A percentile compares a stretch with the other conserved stretches of the same genome.
Conservation (phyloP, 2,329 filamentous ascomycete species). For the Tolypocladium sp. region DNA sequence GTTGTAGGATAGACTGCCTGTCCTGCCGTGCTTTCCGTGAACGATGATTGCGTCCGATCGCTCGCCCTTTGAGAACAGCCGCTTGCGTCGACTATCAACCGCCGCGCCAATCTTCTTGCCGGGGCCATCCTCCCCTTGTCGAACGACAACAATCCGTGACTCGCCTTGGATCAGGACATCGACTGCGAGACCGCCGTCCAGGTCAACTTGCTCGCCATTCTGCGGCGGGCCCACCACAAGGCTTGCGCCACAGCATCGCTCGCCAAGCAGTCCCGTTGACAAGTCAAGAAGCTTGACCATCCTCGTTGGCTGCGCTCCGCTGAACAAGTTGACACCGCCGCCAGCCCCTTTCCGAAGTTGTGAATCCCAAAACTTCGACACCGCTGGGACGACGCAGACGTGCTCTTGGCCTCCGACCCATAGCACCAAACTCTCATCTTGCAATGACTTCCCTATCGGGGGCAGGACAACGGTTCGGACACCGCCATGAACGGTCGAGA, state of each 20-base stretch:
- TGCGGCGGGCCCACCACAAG: constrained; percentile 29
- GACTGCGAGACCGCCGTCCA: constrained; percentile 35
- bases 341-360: constrained; percentile 42
- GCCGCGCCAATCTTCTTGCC: constrained; percentile 33
- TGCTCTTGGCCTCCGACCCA: constrained; percentile 50
- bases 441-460: constrained; percentile 28
- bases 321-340: constrained; percentile 46
- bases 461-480: constrained; percentile 40
- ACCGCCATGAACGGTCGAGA: constrained; percentile 42
- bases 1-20: constrained; percentile 37
- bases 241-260: constrained; percentile 43
- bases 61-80: constrained; percentile 27
- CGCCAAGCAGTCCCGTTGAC: constrained; percentile 43
- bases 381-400: constrained; percentile 45
- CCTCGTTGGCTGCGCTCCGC: constrained; percentile 41
- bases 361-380: constrained; percentile 51
- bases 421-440: constrained; percentile 45
- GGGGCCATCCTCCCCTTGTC: constrained; percentile 40
- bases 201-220: constrained; percentile 8
- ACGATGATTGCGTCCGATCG: constrained; percentile 46
- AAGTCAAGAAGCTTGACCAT: constrained; percentile 49
- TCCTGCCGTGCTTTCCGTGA: constrained; percentile 32
- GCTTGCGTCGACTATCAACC: constrained; percentile 20
- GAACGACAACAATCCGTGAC: constrained; percentile 44
- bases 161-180: constrained; percentile 48